Conservation (phyloP, 2,329 filamentous ascomycete species). For the Juglanconis sp. region DNA sequence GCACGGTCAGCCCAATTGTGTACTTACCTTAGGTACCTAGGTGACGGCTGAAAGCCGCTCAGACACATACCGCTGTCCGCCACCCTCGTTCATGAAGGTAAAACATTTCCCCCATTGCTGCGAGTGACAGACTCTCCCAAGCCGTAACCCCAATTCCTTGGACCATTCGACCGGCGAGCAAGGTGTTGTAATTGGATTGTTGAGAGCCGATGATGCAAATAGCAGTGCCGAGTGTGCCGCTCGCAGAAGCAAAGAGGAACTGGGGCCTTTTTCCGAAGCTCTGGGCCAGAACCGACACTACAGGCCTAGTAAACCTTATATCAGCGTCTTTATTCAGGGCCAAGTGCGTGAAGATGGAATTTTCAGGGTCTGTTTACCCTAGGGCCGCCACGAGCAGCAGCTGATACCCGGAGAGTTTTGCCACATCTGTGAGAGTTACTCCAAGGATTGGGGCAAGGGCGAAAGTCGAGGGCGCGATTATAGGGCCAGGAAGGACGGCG, state of each 20-base stretch:
- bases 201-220: constrained; percentile 28
- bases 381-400: constrained; percentile 20
- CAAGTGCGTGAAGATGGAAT: not conserved
- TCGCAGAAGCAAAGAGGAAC: constrained; percentile 29
- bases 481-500: constrained; percentile 21
- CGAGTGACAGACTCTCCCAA: constrained; percentile 30
- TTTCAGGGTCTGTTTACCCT: constrained; percentile 3
- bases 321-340: too few species aligned
- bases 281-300: constrained; percentile 31
- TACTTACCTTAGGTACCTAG: not conserved
- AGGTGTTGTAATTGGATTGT: constrained; percentile 25
- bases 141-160: constrained; percentile 31
- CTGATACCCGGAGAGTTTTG: constrained; percentile 22
- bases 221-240: constrained; percentile 26
- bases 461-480: constrained; percentile 21
- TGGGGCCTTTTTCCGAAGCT: constrained; percentile 33
- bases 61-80: constrained; percentile 24
- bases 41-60: too few species aligned
- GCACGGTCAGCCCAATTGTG: not conserved
- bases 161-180: constrained; percentile 30
- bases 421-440: constrained; percentile 25
- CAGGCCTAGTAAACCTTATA: constrained; percentile 6
- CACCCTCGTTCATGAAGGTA: constrained; percentile 30
- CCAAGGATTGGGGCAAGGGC: constrained; percentile 20
- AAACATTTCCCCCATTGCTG: constrained; percentile 31